Evolutionary conservation across 495 filamentous ascomycete genomes (phyloP).

Genomic region (Penicillium egyptiacum): DNA sequence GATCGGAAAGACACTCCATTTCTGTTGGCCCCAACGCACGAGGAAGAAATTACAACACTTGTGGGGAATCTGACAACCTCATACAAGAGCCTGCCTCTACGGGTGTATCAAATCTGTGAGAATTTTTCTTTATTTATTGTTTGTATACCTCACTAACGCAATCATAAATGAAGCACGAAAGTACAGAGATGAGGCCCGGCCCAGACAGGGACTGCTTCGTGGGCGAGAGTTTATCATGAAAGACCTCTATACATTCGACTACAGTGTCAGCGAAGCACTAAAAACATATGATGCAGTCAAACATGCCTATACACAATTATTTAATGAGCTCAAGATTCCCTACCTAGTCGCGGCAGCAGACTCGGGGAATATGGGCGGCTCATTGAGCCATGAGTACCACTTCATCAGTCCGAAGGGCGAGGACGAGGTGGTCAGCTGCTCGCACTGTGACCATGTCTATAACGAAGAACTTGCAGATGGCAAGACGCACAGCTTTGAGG

Average conservation of each 20-base stretch:
- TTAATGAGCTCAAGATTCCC: constrained; percentile 80
- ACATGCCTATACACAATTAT: constrained; percentile 68
- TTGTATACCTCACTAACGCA: constrained; percentile 9
- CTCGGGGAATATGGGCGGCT: constrained; percentile 94
- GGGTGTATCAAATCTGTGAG: constrained; percentile 87
- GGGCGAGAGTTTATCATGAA: constrained; percentile 97
- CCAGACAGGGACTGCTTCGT: constrained; percentile 85
- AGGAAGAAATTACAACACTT: constrained; percentile 89
- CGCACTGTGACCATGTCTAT: constrained; percentile 68
- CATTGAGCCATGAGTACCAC: constrained; percentile 92
- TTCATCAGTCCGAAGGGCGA: constrained; percentile 79
- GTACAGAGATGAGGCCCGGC: constrained; percentile 88
- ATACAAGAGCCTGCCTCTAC: constrained; percentile 81
- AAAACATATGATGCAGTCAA: constrained; percentile 75
- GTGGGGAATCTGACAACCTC: constrained; percentile 73
- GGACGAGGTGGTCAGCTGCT: constrained; percentile 78
- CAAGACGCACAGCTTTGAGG: constrained; percentile 25
- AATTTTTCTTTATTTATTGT: neutral
- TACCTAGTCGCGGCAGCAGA: constrained; percentile 84
- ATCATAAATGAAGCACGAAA: constrained; percentile 67
- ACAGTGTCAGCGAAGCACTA: constrained; percentile 60
- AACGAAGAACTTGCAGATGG: constrained; percentile 80
- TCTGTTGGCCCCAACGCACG: constrained; percentile 88
- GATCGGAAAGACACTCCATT: constrained; percentile 76
- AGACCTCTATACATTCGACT: constrained; percentile 95